phyloP scores from a whole-genome alignment of 371 early-diverging fungal species.

The Syncephalastrum racemosum region DNA sequence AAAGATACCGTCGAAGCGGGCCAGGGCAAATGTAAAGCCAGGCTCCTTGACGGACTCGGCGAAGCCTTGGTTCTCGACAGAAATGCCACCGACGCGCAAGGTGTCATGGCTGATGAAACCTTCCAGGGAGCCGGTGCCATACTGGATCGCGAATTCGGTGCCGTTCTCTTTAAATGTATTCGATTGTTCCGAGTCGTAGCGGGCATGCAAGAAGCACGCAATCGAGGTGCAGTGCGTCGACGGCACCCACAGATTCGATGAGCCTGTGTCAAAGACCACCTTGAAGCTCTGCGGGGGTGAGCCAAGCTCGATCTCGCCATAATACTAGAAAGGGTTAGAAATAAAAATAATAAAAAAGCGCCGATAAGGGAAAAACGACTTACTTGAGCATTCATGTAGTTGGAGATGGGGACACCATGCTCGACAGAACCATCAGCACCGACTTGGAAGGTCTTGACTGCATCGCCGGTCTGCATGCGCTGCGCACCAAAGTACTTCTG shows the following conservation, averaged over 20 bases:
- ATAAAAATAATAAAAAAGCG: background rate
- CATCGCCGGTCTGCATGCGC: constrained; percentile 46
- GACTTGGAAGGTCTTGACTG: constrained; percentile 12
- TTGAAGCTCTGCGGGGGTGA: constrained; percentile 90
- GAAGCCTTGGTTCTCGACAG: constrained; percentile 70
- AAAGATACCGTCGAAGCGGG: constrained; percentile 91
- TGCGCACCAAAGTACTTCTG: constrained; percentile 78
- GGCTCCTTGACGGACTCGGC: constrained; percentile 92
- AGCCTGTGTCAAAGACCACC: constrained; percentile 96
- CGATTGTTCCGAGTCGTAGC: constrained; percentile 77
- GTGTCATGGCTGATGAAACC: constrained; percentile 87
- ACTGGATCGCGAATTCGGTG: constrained; percentile 87
- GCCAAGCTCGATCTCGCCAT: constrained; percentile 80
- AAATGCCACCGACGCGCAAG: constrained; percentile 71
- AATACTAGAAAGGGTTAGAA: constrained; percentile 54
- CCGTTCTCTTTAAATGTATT: constrained; percentile 78
- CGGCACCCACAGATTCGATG: constrained; percentile 96
- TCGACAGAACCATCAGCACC: constrained; percentile 22
- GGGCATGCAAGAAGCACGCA: constrained; percentile 89
- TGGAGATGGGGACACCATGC: constrained; percentile 85
- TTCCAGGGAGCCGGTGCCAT: constrained; percentile 90
- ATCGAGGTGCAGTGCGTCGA: constrained; percentile 91
- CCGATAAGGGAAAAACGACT: background rate
- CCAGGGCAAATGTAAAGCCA: constrained; percentile 83
- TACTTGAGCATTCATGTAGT: constrained; percentile 96